Percentiles rank a stretch among this genome's conserved stretches.
Conservation (phyloP, 768 basidiomycete species). For the Phaffia tasmanica region DNA sequence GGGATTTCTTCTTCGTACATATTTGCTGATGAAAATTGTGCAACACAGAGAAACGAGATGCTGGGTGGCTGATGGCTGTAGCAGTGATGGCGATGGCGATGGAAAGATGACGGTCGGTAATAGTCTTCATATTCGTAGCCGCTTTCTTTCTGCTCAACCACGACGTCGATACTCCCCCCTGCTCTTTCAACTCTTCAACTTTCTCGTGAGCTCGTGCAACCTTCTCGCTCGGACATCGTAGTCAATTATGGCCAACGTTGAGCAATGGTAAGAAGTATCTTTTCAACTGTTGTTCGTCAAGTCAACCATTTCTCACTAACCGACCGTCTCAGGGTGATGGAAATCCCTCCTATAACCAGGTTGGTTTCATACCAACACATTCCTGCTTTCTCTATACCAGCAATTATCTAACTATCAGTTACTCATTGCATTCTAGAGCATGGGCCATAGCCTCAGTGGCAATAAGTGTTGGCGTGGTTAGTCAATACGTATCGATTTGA, state of each 20-base stretch:
- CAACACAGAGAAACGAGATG: neutral
- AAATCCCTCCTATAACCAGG: constrained; percentile 78
- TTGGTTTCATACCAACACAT: neutral
- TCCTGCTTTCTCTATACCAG: neutral
- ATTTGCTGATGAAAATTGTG: neutral
- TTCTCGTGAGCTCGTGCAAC: too few relatives aligned
- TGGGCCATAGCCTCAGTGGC: constrained; percentile 73
- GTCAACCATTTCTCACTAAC: neutral
- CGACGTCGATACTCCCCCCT: too few relatives aligned
- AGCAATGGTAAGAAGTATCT: constrained; percentile 12
- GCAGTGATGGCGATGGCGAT: neutral
- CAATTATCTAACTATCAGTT: neutral
- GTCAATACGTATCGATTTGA: constrained; percentile 36
- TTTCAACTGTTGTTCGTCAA: neutral
- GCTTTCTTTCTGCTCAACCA: too few relatives aligned
- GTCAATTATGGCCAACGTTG: constrained; percentile 18
- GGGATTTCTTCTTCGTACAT: neutral
- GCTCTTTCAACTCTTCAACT: too few relatives aligned
- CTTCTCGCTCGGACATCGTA: too few relatives aligned
- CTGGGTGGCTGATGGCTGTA: neutral
- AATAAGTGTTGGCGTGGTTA: constrained; percentile 73
- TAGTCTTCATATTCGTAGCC: too few relatives aligned
- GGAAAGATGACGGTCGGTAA: too few relatives aligned
- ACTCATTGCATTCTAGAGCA: constrained; percentile 40
- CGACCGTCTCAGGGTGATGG: constrained; percentile 50